Evolutionary conservation across 768 basidiomycete genomes (phyloP).

Genomic region (Collybia mongolica): DNA sequence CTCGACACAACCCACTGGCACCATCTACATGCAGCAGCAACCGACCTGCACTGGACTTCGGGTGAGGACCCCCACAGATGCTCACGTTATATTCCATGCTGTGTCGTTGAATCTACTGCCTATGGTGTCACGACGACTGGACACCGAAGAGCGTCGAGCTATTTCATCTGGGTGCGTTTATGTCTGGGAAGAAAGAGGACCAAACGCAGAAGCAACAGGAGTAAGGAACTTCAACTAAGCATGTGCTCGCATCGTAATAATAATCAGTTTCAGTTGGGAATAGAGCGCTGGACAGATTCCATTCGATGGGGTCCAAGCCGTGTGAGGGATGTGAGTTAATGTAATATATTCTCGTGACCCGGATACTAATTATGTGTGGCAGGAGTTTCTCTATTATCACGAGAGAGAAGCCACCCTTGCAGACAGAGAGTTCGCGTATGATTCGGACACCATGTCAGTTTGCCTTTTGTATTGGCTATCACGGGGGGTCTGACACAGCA

Average conservation of each 20-base stretch:
- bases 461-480: slow-evolving; percentile 1
- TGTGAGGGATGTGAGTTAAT: slow-evolving; percentile 62
- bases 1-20: slow-evolving; percentile 7
- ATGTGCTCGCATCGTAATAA: slow-evolving; percentile 7
- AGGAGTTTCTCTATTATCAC: slow-evolving; percentile 81
- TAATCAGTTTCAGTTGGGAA: slow-evolving; percentile 51
- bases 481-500: slow-evolving; percentile 2
- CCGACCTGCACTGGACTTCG: slow-evolving; percentile 69
- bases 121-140: slow-evolving; percentile 70
- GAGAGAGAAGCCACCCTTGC: slow-evolving; percentile 55
- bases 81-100: slow-evolving; percentile 74
- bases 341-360: slow-evolving; percentile 1
- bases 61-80: slow-evolving; percentile 63
- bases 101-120: slow-evolving; percentile 56
- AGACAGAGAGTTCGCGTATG: slow-evolving; percentile 47
- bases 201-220: slow-evolving; percentile 63
- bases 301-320: slow-evolving; percentile 79
- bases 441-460: slow-evolving; percentile 50
- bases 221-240: slow-evolving; percentile 34
- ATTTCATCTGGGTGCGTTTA: slow-evolving; percentile 75
- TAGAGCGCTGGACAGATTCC: slow-evolving; percentile 82
- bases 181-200: slow-evolving; percentile 82
- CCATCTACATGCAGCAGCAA: slow-evolving; percentile 45
- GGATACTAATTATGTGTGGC: slow-evolving; percentile 3
- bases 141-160: slow-evolving; percentile 70